Percentiles rank a stretch among this genome's conserved stretches.
Conservation (phyloP, 2,329 filamentous ascomycete genomes). For the Ciborinia camelliae region DNA sequence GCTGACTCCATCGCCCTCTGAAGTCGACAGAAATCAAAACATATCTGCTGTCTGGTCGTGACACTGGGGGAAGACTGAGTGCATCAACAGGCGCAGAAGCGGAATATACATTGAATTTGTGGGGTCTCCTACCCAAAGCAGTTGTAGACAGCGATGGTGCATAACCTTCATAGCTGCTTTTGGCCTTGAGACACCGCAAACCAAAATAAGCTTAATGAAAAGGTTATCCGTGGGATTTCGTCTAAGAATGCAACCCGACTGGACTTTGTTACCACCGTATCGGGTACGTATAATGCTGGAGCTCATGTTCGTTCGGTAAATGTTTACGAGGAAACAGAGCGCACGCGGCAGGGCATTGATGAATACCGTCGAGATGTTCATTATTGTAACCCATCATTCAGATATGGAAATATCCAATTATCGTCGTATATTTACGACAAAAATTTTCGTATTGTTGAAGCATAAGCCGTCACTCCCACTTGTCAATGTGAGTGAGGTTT, state of each 20-base stretch:
- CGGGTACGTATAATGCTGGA: neutral
- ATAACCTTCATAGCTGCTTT: constrained; percentile 30
- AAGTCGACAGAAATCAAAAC: constrained; percentile 25
- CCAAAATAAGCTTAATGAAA: constrained; percentile 3
- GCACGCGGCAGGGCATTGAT: neutral
- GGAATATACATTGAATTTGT: constrained; percentile 8
- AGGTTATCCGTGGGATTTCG: neutral
- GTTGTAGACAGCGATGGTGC: neutral
- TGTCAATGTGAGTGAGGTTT: neutral
- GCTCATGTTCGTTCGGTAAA: neutral
- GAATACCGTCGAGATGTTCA: neutral
- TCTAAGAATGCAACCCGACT: neutral
- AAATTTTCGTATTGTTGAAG: neutral
- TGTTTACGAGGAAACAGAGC: neutral
- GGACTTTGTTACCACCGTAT: constrained; percentile 15
- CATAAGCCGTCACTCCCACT: neutral
- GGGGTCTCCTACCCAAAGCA: neutral
- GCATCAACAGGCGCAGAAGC: neutral
- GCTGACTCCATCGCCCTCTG: constrained; percentile 17
- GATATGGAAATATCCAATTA: neutral
- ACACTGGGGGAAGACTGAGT: constrained; percentile 15
- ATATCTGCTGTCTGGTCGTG: constrained; percentile 17
- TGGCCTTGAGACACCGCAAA: constrained; percentile 24
- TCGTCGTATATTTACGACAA: neutral
- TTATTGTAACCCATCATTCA: neutral